A percentile compares a stretch with the other conserved stretches of the same genome.
Conservation (phyloP, 2,329 filamentous ascomycete species). For the Neodidymelliopsis sp. region DNA sequence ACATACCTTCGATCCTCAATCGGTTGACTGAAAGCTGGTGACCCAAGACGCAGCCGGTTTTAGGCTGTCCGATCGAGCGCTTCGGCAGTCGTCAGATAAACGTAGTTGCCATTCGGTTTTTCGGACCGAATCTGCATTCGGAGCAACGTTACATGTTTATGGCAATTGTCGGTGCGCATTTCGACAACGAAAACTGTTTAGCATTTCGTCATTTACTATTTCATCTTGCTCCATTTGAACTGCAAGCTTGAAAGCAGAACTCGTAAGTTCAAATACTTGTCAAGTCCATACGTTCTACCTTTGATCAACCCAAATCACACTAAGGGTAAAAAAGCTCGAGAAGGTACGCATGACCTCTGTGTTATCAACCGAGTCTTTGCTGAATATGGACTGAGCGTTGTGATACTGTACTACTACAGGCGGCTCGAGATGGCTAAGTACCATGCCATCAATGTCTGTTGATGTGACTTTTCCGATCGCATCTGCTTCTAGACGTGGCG, state of each 20-base stretch:
- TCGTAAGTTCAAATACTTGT: too few relatives aligned
- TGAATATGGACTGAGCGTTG: background rate
- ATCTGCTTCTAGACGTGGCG: too few relatives aligned
- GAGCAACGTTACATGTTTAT: constrained; percentile 18
- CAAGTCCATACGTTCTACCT: background rate
- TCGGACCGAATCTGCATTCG: constrained; percentile 7
- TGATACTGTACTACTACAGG: constrained; percentile 5
- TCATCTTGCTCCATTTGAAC: too few relatives aligned
- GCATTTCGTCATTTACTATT: background rate
- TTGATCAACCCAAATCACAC: background rate
- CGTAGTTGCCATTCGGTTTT: background rate
- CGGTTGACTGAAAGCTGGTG: background rate
- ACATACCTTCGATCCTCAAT: background rate
- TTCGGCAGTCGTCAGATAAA: background rate
- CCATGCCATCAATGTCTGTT: too few relatives aligned
- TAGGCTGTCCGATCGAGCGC: background rate
- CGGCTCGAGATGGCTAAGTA: constrained; percentile 8
- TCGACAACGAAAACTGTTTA: constrained; percentile 1
- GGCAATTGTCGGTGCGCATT: constrained; percentile 15
- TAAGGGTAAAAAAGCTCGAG: background rate
- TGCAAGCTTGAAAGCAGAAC: too few relatives aligned
- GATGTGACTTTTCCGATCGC: too few relatives aligned
- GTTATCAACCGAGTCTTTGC: background rate
- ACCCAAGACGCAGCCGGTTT: background rate
- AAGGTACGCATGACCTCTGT: constrained; percentile 4